Percentiles rank a stretch among this genome's conserved stretches.
Conservation (phyloP, 2,329 filamentous ascomycete genomes). For the Calonectria ilicicola region DNA sequence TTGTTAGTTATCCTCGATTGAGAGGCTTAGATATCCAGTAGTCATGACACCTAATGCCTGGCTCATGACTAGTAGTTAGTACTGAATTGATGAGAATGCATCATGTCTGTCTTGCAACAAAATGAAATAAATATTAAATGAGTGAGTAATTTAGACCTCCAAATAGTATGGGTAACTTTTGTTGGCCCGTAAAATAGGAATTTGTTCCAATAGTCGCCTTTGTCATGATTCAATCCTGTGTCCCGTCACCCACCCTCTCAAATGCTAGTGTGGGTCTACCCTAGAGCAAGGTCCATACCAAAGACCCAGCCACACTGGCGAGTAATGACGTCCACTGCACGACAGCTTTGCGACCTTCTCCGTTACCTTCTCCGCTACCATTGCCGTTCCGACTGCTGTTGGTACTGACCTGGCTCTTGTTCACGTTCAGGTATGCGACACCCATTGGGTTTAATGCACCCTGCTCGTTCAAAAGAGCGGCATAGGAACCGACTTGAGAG, state of each 20-base stretch:
- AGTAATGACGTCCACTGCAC: conserved; percentile 11
- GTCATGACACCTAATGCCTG: neutral
- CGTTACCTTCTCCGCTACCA: conserved; percentile 37
- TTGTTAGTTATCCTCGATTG: conserved; percentile 30
- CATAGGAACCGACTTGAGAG: conserved; percentile 81
- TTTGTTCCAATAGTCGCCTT: neutral
- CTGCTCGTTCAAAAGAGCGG: conserved; percentile 74
- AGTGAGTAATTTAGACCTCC: neutral
- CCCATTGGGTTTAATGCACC: conserved; percentile 82
- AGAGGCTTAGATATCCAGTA: conserved; percentile 38
- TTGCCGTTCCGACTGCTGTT: conserved; percentile 47
- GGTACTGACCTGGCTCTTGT: conserved; percentile 46
- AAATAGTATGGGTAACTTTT: neutral
- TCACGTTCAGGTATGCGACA: conserved; percentile 77
- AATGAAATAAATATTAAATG: neutral
- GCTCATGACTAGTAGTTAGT: conserved; percentile 3
- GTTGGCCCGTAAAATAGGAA: neutral
- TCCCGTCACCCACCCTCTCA: neutral
- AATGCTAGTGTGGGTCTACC: neutral
- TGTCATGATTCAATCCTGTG: neutral
- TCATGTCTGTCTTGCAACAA: neutral
- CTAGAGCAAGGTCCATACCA: neutral
- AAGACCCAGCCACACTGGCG: conserved; percentile 5
- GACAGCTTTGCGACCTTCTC: conserved; percentile 8
- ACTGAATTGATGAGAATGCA: conserved; percentile 11